Conservation (phyloP, 345 rosid genomes). For the Salix purpurea region DNA sequence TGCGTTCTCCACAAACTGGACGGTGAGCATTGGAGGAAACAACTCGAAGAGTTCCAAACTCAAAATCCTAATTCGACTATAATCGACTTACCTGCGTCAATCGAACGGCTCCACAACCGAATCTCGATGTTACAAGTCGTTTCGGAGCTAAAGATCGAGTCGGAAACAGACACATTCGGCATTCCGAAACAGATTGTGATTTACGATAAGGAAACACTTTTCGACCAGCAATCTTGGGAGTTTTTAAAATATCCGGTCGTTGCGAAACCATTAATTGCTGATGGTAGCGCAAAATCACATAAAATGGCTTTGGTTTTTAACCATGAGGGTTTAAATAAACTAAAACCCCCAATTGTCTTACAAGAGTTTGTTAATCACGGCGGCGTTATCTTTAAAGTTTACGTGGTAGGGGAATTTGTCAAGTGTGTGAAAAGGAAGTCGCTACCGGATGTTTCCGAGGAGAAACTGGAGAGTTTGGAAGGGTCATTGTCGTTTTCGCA, state of each 20-base stretch:
- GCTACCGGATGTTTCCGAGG: conserved; percentile 51
- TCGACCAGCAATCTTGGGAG: conserved; percentile 35
- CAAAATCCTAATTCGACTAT: conserved; percentile 36
- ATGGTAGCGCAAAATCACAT: conserved; percentile 55
- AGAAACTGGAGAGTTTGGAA: conserved; percentile 35
- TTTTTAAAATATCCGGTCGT: conserved; percentile 51
- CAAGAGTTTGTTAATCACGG: conserved; percentile 71
- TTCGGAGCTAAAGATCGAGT: conserved; percentile 37
- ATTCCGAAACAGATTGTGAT: conserved; percentile 61
- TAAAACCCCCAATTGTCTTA: conserved; percentile 51
- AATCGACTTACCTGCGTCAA: conserved; percentile 45
- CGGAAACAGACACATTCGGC: conserved; percentile 31
- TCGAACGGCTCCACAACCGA: conserved; percentile 47
- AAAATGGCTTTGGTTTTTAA: conserved; percentile 54
- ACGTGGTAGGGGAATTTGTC: conserved; percentile 51
- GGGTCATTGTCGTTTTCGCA: conserved; percentile 51
- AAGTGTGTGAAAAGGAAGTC: conserved; percentile 59
- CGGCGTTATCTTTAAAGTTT: conserved; percentile 61
- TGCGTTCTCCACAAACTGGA: conserved; percentile 57
- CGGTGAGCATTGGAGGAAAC: conserved; percentile 46
- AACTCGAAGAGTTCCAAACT: conserved; percentile 30
- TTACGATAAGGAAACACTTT: conserved; percentile 41
- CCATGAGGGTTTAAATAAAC: conserved; percentile 45
- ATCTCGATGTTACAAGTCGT: conserved; percentile 64
- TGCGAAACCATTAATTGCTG: conserved; percentile 58